phyloP scores from a whole-genome alignment of 345 rosid genomes.

The Carallia brachiata region DNA sequence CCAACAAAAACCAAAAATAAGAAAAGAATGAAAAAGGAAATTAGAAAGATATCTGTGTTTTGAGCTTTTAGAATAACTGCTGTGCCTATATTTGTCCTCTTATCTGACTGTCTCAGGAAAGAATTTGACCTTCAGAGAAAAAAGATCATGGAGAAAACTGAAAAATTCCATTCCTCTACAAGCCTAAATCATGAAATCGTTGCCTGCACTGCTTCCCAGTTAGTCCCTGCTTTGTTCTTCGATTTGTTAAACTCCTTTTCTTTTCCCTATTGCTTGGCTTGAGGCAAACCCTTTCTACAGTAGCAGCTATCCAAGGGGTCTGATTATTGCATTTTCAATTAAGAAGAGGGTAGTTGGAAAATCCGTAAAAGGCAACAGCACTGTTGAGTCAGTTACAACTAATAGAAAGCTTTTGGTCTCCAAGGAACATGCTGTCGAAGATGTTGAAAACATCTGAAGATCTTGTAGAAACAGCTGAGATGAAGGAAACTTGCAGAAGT shows the following conservation, averaged over 20 bases:
- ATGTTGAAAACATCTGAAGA: too few species aligned
- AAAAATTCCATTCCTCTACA: background rate
- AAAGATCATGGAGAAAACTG: too few species aligned
- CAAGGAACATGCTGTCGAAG: too few species aligned
- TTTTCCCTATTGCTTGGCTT: background rate
- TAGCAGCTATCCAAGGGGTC: conserved; percentile 7
- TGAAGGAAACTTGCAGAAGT: background rate
- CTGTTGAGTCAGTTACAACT: background rate
- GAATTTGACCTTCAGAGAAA: background rate
- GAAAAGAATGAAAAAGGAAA: too few species aligned
- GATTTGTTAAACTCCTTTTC: conserved; percentile 1
- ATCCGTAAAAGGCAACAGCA: background rate
- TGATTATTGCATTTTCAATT: conserved; percentile 12
- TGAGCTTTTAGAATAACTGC: background rate
- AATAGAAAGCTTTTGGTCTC: background rate
- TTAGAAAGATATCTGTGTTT: too few species aligned
- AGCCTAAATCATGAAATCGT: background rate
- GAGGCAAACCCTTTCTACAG: background rate
- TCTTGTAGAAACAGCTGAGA: background rate
- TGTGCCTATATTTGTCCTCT: background rate
- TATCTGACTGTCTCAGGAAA: conserved; percentile 7
- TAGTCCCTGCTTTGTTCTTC: background rate
- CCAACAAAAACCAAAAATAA: too few species aligned
- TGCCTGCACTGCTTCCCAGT: background rate
- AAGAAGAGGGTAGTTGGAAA: conserved; percentile 3